These are phyloP conservation scores for Zanthoxylum bungeanum DNA, from an alignment of 345 rosid genomes.

Conservation along the genomic window DNA sequence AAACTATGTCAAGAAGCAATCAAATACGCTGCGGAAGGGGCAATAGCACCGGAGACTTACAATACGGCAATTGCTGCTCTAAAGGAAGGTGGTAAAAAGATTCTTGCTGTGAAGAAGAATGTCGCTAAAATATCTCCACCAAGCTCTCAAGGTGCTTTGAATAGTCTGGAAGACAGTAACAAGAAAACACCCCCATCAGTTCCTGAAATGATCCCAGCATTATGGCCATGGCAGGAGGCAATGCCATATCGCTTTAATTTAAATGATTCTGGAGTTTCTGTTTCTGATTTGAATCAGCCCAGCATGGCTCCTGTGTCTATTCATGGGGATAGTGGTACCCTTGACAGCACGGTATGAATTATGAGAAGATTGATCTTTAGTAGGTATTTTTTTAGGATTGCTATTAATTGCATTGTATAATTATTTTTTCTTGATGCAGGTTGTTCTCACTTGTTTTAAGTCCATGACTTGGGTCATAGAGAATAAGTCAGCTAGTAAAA, in stretches of 20 bases:
- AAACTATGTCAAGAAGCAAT: conserved; percentile 52
- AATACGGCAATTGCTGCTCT: conserved; percentile 39
- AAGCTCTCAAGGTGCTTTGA: conserved; percentile 38
- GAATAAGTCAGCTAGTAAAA: conserved; percentile 44
- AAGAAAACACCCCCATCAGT: conserved; percentile 32
- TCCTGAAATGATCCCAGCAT: conserved; percentile 38
- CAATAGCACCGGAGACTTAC: conserved; percentile 51
- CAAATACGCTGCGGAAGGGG: conserved; percentile 58
- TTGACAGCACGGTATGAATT: conserved; percentile 42
- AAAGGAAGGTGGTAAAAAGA: conserved; percentile 43
- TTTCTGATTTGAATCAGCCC: conserved; percentile 56
- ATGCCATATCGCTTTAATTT: conserved; percentile 41
- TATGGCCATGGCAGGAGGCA: conserved; percentile 65
- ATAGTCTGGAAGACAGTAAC: conserved; percentile 36
- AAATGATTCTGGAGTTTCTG: conserved; percentile 44
- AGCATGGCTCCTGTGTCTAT: conserved; percentile 46
- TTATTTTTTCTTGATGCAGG: conserved; percentile 32
- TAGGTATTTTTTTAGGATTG: not conserved
- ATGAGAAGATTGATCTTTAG: not conserved
- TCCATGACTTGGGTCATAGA: conserved; percentile 72
- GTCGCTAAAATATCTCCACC: conserved; percentile 35
- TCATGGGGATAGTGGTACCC: conserved; percentile 35
- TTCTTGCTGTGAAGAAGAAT: conserved; percentile 43
- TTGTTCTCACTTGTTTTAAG: conserved; percentile 60
- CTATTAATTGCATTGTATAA: not conserved